phyloP scores from a whole-genome alignment of 805 yeast genomes.

The Priceomyces haplophilus region DNA sequence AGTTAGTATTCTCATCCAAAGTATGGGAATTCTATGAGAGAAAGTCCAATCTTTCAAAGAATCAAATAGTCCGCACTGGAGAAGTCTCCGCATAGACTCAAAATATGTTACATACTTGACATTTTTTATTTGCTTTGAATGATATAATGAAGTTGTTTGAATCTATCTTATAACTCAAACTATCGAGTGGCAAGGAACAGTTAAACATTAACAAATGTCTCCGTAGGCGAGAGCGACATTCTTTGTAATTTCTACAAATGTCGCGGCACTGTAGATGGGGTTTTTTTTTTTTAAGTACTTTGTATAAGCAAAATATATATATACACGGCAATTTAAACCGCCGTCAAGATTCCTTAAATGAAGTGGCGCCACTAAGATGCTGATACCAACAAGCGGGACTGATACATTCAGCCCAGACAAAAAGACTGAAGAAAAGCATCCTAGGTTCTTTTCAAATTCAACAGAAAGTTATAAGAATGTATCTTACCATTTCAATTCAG shows the following conservation, averaged over 20 bases:
- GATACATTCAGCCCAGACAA: conserved; percentile 34
- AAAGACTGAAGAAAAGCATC: conserved; percentile 31
- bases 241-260: conserved; percentile 1
- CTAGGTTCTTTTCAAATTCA: conserved; percentile 26
- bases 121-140: conserved; percentile 9
- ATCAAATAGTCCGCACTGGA: neutral
- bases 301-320: neutral
- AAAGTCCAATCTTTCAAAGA: neutral
- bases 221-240: neutral
- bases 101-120: conserved; percentile 26
- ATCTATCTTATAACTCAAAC: neutral
- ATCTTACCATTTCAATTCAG: conserved; percentile 84
- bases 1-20: conserved; percentile 35
- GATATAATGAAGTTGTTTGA: neutral
- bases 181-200: conserved; percentile 6
- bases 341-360: neutral
- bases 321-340: too few species aligned
- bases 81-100: too few species aligned
- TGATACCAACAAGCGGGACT: conserved; percentile 14
- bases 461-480: conserved; percentile 52
- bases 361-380: conserved; percentile 6
- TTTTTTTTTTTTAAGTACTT: neutral
- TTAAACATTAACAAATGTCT: neutral
- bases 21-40: too few species aligned
- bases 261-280: neutral